phyloP scores from a whole-genome alignment of 208 protist species.

The Acanthamoeba sp. region DNA sequence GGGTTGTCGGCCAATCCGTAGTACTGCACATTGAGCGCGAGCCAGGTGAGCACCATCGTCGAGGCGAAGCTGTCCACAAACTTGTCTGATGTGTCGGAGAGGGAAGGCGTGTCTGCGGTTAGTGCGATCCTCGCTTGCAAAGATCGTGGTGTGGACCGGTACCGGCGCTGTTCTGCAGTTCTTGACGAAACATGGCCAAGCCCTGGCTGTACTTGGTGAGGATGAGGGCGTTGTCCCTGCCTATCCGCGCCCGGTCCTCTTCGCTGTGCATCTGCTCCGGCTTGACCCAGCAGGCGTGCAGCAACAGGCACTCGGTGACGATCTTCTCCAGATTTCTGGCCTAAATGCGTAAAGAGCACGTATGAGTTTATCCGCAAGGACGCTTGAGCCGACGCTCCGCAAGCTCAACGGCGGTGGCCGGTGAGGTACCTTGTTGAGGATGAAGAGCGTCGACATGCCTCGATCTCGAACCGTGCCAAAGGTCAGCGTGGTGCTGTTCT shows the following conservation, averaged over 20 bases:
- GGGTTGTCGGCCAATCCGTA: not conserved
- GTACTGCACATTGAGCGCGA: slow-evolving; percentile 51
- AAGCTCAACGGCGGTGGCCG: no score
- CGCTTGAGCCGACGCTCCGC: no score
- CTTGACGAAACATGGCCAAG: not conserved
- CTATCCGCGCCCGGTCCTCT: not conserved
- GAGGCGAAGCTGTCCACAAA: slow-evolving; percentile 24
- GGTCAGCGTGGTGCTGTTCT: not conserved
- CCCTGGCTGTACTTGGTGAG: slow-evolving; percentile 11
- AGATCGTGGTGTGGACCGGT: not conserved
- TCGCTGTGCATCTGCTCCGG: not conserved
- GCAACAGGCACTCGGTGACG: slow-evolving; percentile 9
- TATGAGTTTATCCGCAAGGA: not conserved
- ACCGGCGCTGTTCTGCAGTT: slow-evolving; percentile 26
- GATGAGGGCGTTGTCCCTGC: slow-evolving; percentile 2
- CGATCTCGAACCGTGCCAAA: slow-evolving; percentile 12
- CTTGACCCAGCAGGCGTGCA: slow-evolving; percentile 15
- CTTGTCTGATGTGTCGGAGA: not conserved
- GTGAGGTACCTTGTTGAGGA: not conserved
- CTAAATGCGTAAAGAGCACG: not conserved
- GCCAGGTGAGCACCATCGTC: slow-evolving; percentile 19
- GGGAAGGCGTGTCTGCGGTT: not conserved
- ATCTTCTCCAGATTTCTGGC: slow-evolving; percentile 25
- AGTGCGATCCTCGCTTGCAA: not conserved
- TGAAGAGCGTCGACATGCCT: slow-evolving; percentile 11